Conservation (phyloP, 2,329 filamentous ascomycete genomes). For the Aspergillus pseudonomiae region DNA sequence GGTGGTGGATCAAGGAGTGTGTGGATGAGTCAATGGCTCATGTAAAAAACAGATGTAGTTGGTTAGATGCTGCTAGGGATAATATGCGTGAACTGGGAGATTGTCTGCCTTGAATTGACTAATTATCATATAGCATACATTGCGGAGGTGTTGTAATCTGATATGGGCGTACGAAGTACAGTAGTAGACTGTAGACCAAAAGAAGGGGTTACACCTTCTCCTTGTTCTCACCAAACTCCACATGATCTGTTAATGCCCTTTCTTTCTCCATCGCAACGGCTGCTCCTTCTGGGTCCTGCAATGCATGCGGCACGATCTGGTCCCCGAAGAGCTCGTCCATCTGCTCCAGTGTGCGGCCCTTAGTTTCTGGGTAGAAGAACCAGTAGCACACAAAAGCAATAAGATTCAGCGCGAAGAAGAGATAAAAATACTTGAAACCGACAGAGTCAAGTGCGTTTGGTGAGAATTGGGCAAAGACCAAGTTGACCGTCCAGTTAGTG, state of each 20-base stretch:
- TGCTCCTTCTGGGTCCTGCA: constrained; percentile 5
- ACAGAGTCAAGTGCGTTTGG: constrained; percentile 46
- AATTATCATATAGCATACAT: not conserved
- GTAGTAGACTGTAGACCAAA: not conserved
- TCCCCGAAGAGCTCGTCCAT: constrained; percentile 32
- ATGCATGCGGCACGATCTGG: constrained; percentile 7
- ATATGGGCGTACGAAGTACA: not conserved
- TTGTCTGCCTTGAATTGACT: not conserved
- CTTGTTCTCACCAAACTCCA: not conserved
- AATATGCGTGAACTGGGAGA: not conserved
- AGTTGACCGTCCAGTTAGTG: constrained; percentile 49
- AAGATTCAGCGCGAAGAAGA: constrained; percentile 52
- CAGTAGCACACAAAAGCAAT: constrained; percentile 40
- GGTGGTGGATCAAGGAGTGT: not conserved
- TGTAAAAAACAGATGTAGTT: not conserved
- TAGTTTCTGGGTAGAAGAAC: constrained; percentile 39
- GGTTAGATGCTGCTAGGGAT: not conserved
- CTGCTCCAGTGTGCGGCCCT: constrained; percentile 33
- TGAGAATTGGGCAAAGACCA: constrained; percentile 54
- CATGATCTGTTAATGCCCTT: not conserved
- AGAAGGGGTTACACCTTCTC: not conserved
- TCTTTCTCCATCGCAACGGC: constrained; percentile 2
- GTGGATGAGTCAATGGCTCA: not conserved
- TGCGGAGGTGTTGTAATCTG: not conserved
- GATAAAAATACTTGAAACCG: constrained; percentile 52